Evolutionary conservation across 352 stramenopile genomes (phyloP), one percentile per base, ranked within the genome.

Genomic region (Globisporangium nodosum): DNA sequence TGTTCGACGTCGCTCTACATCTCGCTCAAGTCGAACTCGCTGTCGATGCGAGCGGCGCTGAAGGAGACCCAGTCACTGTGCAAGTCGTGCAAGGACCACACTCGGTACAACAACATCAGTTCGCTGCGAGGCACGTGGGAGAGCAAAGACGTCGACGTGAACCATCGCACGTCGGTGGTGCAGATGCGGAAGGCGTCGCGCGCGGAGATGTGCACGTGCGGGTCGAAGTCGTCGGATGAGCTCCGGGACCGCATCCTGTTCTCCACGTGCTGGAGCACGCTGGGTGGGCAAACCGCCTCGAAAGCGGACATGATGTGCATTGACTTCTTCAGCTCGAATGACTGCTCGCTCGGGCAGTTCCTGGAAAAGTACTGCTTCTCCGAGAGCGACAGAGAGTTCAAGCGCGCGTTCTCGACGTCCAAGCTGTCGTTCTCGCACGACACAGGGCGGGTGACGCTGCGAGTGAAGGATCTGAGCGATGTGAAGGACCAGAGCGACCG

Each of bases 231-330:
- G 0, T 88, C 78, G 0, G 69, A 76, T 45, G 65, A 62, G 0
- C 60, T 90, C 3, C 77, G 84, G 21, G 79, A 94, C 39, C 75
- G 79, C 11, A 84, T 95, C 31, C 54, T 95, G 7, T 88, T 95
- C 63, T 95, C 86, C 27, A 84, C 81, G 18, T 95, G 86, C 55
- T 95, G 86, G 86, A 94, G 82, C 52, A 71, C 81, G 20, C 62
- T 95, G 6, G 76, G 91, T 7, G 82, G 78, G 1, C 87, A 81
- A 49, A 87, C 71, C 5, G 78, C 84, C 31, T 95, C 86, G 11
- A 87, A 88, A 60, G 82, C 86, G 24, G 82, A 95, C 50, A 90
- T 93, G 78, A 92, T 92, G 76, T 92, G 83, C 58, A 92, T 95
- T 40, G 81, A 92, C 64, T 95, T 95, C 35, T 94, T 90, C 67